phyloP scores from a whole-genome alignment of 2,329 filamentous ascomycete genomes.

The Xylaria sp. region DNA sequence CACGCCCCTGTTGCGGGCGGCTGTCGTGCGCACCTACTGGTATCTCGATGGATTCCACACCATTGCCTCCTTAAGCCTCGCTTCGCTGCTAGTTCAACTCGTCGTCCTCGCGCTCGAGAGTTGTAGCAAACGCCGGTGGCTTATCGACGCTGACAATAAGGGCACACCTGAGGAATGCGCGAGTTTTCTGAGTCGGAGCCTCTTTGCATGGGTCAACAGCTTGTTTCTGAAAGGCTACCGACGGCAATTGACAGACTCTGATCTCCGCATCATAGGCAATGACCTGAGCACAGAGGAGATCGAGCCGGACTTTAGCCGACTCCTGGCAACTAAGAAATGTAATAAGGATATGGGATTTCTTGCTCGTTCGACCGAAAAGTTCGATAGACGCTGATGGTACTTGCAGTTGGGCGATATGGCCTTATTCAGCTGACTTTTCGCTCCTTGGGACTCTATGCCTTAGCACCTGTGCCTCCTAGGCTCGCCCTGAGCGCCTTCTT shows the following conservation, averaged over 20 bases:
- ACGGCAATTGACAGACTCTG: slow-evolving; percentile 28
- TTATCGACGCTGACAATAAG: slow-evolving; percentile 11
- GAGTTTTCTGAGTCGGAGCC: slow-evolving; percentile 37
- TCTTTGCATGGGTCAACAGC: slow-evolving; percentile 39
- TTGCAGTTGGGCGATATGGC: slow-evolving; percentile 26
- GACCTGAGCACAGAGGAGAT: slow-evolving; percentile 20
- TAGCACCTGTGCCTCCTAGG: slow-evolving; percentile 34
- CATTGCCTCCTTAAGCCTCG: slow-evolving; percentile 26
- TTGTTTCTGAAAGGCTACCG: slow-evolving; percentile 38
- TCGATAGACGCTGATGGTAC: slow-evolving; percentile 12
- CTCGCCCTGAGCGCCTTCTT: slow-evolving; percentile 38
- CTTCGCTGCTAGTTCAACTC: slow-evolving; percentile 35
- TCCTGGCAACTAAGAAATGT: slow-evolving; percentile 31
- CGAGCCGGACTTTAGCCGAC: slow-evolving; percentile 22
- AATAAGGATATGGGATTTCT: slow-evolving; percentile 5
- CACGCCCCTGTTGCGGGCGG: slow-evolving; percentile 32
- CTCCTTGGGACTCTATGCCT: slow-evolving; percentile 31
- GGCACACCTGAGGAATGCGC: slow-evolving; percentile 33
- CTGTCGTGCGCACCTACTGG: slow-evolving; percentile 39
- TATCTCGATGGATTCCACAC: slow-evolving; percentile 27
- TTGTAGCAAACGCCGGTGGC: slow-evolving; percentile 31
- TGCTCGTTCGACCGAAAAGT: not conserved
- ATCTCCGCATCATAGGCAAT: slow-evolving; percentile 37
- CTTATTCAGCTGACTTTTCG: slow-evolving; percentile 23
- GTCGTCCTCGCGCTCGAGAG: slow-evolving; percentile 37